A percentile compares a stretch with the other conserved stretches of the same genome.
phyloP scores from a whole-genome alignment of 306 rosid species.

The Benincasa hispida region DNA sequence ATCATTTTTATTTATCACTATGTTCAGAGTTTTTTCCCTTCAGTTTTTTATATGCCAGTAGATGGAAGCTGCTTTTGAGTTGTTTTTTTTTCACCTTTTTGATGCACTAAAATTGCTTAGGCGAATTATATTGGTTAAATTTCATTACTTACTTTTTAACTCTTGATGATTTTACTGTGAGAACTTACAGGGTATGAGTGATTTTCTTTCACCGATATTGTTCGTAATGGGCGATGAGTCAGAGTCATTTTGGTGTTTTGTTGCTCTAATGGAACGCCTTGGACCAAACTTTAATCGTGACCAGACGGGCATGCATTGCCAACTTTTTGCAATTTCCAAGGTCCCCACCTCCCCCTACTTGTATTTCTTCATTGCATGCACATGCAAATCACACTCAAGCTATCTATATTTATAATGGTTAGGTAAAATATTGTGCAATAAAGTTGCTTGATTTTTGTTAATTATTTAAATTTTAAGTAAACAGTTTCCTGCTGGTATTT shows the following conservation, averaged over 20 bases:
- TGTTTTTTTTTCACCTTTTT: neutral
- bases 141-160: neutral
- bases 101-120: neutral
- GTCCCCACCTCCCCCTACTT: constrained; percentile 26
- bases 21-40: neutral
- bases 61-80: neutral
- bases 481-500: no score
- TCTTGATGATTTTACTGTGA: constrained; percentile 1
- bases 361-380: neutral
- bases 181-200: constrained; percentile 84
- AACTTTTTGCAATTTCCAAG: constrained; percentile 96
- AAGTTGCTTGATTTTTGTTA: neutral
- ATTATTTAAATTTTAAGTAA: no score
- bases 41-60: neutral
- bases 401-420: neutral
- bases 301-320: constrained; percentile 99
- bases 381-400: neutral
- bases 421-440: neutral
- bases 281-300: constrained; percentile 99
- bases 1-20: neutral
- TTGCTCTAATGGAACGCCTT: constrained; percentile 80
- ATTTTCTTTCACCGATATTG: constrained; percentile 87
- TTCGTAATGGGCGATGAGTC: constrained; percentile 82
- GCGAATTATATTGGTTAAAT: neutral
- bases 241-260: constrained; percentile 97